A percentile compares a stretch with the other conserved stretches of the same genome.
phyloP scores from a whole-genome alignment of 192 early-diverging fungal species.

The Coemansia sp. region DNA sequence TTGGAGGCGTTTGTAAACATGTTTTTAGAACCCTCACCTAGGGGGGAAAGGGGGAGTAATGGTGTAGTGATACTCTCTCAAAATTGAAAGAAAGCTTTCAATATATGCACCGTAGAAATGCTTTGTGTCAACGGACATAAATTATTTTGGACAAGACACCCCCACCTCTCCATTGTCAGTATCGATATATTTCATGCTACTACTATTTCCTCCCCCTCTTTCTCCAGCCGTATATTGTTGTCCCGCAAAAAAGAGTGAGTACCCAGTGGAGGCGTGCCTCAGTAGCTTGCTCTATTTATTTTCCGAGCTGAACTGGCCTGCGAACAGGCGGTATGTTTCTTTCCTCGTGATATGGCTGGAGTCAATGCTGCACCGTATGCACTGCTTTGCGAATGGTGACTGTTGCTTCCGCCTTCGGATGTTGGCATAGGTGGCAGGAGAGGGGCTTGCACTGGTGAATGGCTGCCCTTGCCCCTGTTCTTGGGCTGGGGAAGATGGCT shows the following conservation, averaged over 20 bases:
- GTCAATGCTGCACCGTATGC: background rate
- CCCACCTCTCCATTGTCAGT: background rate
- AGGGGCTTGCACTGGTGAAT: background rate
- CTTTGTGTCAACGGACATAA: background rate
- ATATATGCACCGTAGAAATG: conserved; percentile 5
- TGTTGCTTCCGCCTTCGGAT: background rate
- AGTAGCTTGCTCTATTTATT: background rate
- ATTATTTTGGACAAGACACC: background rate
- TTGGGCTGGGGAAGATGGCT: background rate
- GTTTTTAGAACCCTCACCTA: background rate
- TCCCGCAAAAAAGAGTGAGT: background rate
- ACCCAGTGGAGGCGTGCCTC: background rate
- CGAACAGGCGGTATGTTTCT: background rate
- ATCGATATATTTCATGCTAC: background rate
- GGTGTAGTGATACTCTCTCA: background rate
- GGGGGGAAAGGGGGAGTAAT: background rate
- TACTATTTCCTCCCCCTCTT: background rate
- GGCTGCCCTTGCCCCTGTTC: background rate
- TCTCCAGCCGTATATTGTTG: background rate
- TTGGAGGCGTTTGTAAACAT: background rate
- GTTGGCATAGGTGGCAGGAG: background rate
- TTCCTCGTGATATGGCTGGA: background rate
- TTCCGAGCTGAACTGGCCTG: background rate
- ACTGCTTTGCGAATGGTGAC: background rate
- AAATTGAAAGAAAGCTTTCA: conserved; percentile 1